phyloP scores from a whole-genome alignment of 2,329 filamentous ascomycete species.

The Bipolaris sorokiniana region DNA sequence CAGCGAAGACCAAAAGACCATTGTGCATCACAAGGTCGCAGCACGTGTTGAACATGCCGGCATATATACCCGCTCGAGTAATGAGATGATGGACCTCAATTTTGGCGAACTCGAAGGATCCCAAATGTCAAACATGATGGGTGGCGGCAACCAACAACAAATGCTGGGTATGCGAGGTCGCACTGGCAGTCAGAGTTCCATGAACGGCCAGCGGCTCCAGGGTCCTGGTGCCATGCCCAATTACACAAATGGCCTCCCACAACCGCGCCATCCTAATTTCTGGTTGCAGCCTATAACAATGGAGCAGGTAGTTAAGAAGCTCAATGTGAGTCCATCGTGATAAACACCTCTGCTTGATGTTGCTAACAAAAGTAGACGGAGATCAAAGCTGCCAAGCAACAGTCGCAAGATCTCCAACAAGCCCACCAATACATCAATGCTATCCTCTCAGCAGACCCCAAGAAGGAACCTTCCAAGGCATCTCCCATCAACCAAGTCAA shows the following conservation, averaged over 20 bases:
- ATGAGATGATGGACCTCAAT: slow-evolving; percentile 83
- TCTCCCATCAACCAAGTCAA: slow-evolving; percentile 51
- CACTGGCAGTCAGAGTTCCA: slow-evolving; percentile 60
- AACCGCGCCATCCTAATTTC: slow-evolving; percentile 78
- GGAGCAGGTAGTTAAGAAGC: slow-evolving; percentile 89
- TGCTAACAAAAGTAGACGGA: slow-evolving; percentile 67
- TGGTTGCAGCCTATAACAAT: slow-evolving; percentile 90
- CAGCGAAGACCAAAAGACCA: slow-evolving; percentile 96
- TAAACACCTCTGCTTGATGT: not conserved
- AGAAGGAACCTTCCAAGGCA: slow-evolving; percentile 58
- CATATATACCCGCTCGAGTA: slow-evolving; percentile 70
- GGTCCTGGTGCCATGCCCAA: slow-evolving; percentile 62
- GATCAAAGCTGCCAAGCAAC: slow-evolving; percentile 86
- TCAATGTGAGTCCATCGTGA: slow-evolving; percentile 67
- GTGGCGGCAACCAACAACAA: slow-evolving; percentile 69
- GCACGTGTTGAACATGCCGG: slow-evolving; percentile 96
- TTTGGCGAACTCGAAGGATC: slow-evolving; percentile 88
- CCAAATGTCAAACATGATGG: slow-evolving; percentile 70
- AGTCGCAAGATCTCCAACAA: slow-evolving; percentile 82
- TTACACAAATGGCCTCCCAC: slow-evolving; percentile 65
- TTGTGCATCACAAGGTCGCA: slow-evolving; percentile 97
- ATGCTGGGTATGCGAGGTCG: slow-evolving; percentile 71
- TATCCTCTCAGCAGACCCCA: slow-evolving; percentile 74
- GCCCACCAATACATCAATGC: slow-evolving; percentile 82
- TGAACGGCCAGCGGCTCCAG: slow-evolving; percentile 68